A percentile compares a stretch with the other conserved stretches of the same genome.
Evolutionary conservation across 345 rosid genomes (phyloP).

Genomic region (Eucalyptus microcorys): DNA sequence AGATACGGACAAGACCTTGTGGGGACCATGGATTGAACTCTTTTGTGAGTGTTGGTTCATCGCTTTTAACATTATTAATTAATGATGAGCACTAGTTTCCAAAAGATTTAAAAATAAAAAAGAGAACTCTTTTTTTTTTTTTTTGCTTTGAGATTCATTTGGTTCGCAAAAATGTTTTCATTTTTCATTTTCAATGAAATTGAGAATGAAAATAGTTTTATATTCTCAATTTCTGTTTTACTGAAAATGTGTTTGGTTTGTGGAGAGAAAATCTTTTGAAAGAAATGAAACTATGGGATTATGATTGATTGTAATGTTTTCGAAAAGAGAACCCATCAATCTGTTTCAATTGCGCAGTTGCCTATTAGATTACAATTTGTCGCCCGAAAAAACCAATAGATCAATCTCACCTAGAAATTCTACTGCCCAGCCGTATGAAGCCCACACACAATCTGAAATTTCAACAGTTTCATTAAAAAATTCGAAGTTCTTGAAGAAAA

Average conservation of each 20-base stretch:
- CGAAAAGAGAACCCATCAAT: neutral
- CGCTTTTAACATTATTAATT: neutral
- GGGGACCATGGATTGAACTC: neutral
- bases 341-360: fast-evolving
- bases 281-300: neutral
- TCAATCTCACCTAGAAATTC: too few species aligned
- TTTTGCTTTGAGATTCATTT: fast-evolving
- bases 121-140: neutral
- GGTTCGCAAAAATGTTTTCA: fast-evolving
- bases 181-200: neutral
- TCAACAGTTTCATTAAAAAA: too few species aligned
- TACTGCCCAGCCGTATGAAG: too few species aligned
- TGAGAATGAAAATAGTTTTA: neutral
- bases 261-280: fast-evolving
- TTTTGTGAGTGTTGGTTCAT: neutral
- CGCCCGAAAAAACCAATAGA: fast-evolving
- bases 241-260: neutral
- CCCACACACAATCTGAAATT: too few species aligned
- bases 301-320: neutral
- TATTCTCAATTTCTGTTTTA: neutral
- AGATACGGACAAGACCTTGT: neutral
- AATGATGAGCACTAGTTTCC: neutral
- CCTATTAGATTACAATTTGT: fast-evolving
- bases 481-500: too few species aligned
- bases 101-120: neutral